A percentile compares a stretch with the other conserved stretches of the same genome.
phyloP scores from a whole-genome alignment of 2,329 filamentous ascomycete genomes.

The Ophiostoma piceae region DNA sequence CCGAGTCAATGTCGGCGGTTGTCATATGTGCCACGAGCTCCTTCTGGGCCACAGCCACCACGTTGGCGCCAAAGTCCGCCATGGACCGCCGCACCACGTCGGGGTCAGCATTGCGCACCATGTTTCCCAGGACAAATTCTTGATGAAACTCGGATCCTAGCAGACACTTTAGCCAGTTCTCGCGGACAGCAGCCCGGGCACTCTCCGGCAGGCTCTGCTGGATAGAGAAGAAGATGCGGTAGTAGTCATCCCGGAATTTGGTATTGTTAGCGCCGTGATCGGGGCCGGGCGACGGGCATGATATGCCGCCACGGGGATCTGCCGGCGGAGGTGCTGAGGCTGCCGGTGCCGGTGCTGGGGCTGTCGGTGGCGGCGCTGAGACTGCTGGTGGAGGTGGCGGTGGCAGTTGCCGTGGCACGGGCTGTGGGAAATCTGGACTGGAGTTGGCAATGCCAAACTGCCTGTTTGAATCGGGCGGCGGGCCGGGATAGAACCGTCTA shows the following conservation, averaged over 20 bases:
- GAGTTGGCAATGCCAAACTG: neutral
- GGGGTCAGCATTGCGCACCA: conserved; percentile 42
- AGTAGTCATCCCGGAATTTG: conserved; percentile 39
- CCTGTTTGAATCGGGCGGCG: neutral
- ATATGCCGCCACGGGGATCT: neutral
- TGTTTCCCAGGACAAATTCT: conserved; percentile 49
- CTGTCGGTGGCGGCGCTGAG: neutral
- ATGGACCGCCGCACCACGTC: conserved; percentile 39
- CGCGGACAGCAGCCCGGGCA: conserved; percentile 46
- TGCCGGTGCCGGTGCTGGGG: neutral
- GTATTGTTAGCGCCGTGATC: conserved; percentile 24
- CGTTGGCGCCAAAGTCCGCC: conserved; percentile 42
- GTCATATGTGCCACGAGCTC: conserved; percentile 42
- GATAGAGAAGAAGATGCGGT: conserved; percentile 39
- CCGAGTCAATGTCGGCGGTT: conserved; percentile 41
- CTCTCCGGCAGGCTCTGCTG: conserved; percentile 40
- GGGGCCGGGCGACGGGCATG: neutral
- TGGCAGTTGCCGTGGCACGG: neutral
- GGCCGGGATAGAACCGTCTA: neutral
- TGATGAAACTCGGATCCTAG: conserved; percentile 49
- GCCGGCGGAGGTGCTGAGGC: neutral
- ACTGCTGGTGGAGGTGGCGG: neutral
- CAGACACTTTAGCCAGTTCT: conserved; percentile 48
- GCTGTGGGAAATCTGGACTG: neutral
- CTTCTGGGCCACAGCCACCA: conserved; percentile 39